Conservation (phyloP, 2,329 filamentous ascomycete genomes). For the Exophiala bonariae region DNA sequence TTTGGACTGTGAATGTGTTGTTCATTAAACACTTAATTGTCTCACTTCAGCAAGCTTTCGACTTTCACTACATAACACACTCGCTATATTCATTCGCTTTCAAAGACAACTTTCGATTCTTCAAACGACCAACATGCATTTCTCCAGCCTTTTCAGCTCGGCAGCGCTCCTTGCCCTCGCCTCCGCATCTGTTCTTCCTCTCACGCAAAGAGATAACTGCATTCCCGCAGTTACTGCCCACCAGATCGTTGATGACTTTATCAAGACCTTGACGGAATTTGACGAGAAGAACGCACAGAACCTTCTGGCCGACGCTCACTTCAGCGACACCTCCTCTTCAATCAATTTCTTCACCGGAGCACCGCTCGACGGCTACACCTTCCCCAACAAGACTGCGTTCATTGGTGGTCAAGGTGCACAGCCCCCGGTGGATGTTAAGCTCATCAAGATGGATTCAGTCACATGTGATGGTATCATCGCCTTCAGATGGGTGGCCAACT, state of each 20-base stretch:
- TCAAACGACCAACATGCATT: background rate
- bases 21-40: no score
- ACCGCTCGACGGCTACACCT: background rate
- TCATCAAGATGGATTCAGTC: conserved; percentile 23
- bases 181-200: background rate
- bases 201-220: background rate
- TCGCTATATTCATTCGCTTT: no score
- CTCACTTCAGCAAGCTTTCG: no score
- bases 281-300: conserved; percentile 25
- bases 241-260: conserved; percentile 1
- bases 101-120: no score
- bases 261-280: background rate
- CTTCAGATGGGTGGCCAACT: conserved; percentile 30
- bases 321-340: conserved; percentile 13
- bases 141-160: background rate
- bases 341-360: conserved; percentile 6
- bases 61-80: no score
- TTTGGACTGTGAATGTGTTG: no score
- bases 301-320: conserved; percentile 25
- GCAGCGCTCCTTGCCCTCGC: background rate
- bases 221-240: background rate
- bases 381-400: conserved; percentile 3
- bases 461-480: conserved; percentile 29
- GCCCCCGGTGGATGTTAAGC: background rate
- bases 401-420: conserved; percentile 2